Evolutionary conservation across 306 rosid species (phyloP).

Genomic region (Begonia peltatifolia): DNA sequence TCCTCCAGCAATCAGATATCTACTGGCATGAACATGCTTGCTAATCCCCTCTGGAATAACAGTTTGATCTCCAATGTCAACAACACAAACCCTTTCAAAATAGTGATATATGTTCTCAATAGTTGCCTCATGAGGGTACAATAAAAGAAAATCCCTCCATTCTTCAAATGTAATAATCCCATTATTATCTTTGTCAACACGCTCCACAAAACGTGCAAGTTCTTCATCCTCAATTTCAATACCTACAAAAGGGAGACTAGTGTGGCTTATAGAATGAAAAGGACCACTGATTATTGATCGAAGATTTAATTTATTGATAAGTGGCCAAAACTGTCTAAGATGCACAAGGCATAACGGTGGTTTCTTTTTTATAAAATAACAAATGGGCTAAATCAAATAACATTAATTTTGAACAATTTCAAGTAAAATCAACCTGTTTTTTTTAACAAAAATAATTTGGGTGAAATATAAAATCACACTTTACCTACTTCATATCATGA

Average conservation of each 20-base stretch:
- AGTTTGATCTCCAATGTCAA: constrained; percentile 86
- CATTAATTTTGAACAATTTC: no score
- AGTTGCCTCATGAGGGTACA: constrained; percentile 92
- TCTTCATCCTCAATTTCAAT: constrained; percentile 91
- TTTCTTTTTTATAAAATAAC: no score
- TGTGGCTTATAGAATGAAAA: constrained; percentile 46
- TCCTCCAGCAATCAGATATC: constrained; percentile 88
- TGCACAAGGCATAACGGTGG: no score
- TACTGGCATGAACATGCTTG: constrained; percentile 69
- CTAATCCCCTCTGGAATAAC: constrained; percentile 81
- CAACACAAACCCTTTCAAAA: constrained; percentile 85
- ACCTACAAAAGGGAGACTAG: constrained; percentile 54
- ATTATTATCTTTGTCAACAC: constrained; percentile 86
- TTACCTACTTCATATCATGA: no score
- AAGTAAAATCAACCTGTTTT: no score
- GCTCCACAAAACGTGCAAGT: constrained; percentile 90
- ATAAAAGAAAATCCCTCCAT: constrained; percentile 93
- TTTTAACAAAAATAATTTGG: no score
- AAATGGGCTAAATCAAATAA: no score
- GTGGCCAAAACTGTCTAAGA: no score
- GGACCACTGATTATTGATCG: constrained; percentile 4
- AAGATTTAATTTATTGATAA: not conserved
- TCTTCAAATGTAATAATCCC: constrained; percentile 94
- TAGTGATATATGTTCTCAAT: constrained; percentile 93
- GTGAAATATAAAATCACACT: no score